A percentile compares a stretch with the other conserved stretches of the same genome.
Conservation (phyloP, 2,329 filamentous ascomycete genomes). For the Fonsecaea pedrosoi region DNA sequence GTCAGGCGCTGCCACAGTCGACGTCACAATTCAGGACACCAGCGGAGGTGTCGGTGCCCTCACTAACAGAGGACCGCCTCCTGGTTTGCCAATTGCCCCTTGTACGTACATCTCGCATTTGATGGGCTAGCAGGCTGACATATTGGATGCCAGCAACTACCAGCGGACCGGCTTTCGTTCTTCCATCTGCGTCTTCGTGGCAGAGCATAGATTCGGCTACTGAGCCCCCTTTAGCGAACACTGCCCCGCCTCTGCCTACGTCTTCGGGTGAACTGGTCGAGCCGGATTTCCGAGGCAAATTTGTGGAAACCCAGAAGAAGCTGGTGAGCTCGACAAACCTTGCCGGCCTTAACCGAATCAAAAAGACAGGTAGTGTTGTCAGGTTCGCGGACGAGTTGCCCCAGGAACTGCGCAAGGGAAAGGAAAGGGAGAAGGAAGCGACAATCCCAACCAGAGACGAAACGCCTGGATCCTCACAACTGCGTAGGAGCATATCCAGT, state of each 20-base stretch:
- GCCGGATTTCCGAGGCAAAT: slow-evolving; percentile 48
- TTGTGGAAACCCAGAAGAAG: slow-evolving; percentile 44
- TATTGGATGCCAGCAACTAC: slow-evolving; percentile 15
- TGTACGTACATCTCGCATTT: slow-evolving; percentile 20
- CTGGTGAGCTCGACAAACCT: slow-evolving; percentile 36
- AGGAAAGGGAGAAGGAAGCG: slow-evolving; percentile 30
- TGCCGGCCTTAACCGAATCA: slow-evolving; percentile 30
- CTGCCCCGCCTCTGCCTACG: slow-evolving; percentile 24
- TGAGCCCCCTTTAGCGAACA: slow-evolving; percentile 17
- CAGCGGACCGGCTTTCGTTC: slow-evolving; percentile 31
- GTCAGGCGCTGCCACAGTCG: neutral
- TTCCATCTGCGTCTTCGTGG: slow-evolving; percentile 39
- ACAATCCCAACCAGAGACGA: slow-evolving; percentile 16
- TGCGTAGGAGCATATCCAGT: slow-evolving; percentile 25
- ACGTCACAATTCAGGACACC: neutral
- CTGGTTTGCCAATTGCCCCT: slow-evolving; percentile 23
- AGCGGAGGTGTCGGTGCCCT: neutral
- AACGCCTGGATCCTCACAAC: slow-evolving; percentile 14
- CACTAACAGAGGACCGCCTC: slow-evolving; percentile 18
- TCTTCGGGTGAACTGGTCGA: slow-evolving; percentile 44
- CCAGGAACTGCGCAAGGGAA: slow-evolving; percentile 25
- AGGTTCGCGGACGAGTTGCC: slow-evolving; percentile 38
- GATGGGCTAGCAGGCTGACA: slow-evolving; percentile 9
- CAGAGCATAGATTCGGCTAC: slow-evolving; percentile 36
- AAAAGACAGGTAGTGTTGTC: slow-evolving; percentile 36